phyloP scores from a whole-genome alignment of 2,329 filamentous ascomycete genomes.

The Byssothecium circinans region DNA sequence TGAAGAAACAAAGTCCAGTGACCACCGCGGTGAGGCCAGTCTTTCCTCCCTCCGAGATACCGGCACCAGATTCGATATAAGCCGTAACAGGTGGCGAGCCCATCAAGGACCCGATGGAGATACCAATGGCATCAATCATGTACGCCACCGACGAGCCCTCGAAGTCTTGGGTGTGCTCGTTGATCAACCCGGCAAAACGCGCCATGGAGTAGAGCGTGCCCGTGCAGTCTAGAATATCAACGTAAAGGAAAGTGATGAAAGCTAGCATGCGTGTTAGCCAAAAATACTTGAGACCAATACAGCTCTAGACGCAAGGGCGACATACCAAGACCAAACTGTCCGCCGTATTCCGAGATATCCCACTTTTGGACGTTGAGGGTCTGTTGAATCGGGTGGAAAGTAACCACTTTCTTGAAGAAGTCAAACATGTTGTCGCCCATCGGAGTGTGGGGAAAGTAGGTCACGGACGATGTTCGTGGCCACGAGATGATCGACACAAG shows the following conservation, averaged over 20 bases:
- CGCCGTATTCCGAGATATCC: constrained; percentile 67
- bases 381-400: constrained; percentile 74
- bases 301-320: neutral
- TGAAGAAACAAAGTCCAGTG: constrained; percentile 74
- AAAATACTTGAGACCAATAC: neutral
- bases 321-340: constrained; percentile 68
- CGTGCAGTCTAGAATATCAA: constrained; percentile 85
- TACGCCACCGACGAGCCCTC: constrained; percentile 84
- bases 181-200: constrained; percentile 76
- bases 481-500: constrained; percentile 87
- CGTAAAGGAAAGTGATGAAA: constrained; percentile 85
- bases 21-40: constrained; percentile 82
- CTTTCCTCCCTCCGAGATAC: constrained; percentile 60
- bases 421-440: constrained; percentile 72
- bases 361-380: constrained; percentile 74
- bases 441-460: constrained; percentile 75
- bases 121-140: constrained; percentile 77
- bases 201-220: constrained; percentile 91
- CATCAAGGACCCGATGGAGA: constrained; percentile 77
- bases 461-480: constrained; percentile 75
- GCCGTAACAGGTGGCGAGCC: constrained; percentile 81
- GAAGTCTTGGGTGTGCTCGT: constrained; percentile 82
- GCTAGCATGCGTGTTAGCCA: constrained; percentile 46
- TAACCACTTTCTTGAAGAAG: constrained; percentile 86
- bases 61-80: constrained; percentile 52